Conservation (phyloP, 257 asterid species). For the Gynochthodes officinalis region DNA sequence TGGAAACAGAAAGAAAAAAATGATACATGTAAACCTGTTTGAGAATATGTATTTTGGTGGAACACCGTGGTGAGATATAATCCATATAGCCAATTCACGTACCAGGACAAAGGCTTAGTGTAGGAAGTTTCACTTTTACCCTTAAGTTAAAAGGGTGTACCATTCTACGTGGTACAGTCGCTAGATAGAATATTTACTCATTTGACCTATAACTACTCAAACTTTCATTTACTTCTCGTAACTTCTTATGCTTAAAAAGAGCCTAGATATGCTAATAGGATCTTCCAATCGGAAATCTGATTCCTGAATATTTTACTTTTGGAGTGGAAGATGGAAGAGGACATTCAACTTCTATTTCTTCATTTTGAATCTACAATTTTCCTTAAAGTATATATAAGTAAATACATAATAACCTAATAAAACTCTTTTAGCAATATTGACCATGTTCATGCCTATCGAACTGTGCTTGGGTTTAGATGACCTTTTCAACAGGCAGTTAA, state of each 20-base stretch:
- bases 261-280: neutral
- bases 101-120: too few relatives aligned
- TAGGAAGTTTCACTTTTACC: too few relatives aligned
- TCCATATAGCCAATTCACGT: too few relatives aligned
- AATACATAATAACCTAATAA: neutral
- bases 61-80: too few relatives aligned
- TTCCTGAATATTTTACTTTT: neutral
- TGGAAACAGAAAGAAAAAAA: too few relatives aligned
- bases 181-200: too few relatives aligned
- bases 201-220: neutral
- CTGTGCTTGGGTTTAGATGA: neutral
- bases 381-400: neutral
- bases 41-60: too few relatives aligned
- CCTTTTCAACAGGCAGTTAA: neutral
- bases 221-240: neutral
- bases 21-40: too few relatives aligned
- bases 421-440: neutral
- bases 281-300: neutral
- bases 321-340: neutral
- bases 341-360: neutral
- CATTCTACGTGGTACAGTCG: too few relatives aligned
- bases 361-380: neutral
- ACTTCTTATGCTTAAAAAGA: constrained; percentile 3
- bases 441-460: neutral
- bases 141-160: too few relatives aligned